These are phyloP conservation scores for Debaryomyces coudertii DNA, from an alignment of 1,139 yeast species.

Conservation along the genomic window DNA sequence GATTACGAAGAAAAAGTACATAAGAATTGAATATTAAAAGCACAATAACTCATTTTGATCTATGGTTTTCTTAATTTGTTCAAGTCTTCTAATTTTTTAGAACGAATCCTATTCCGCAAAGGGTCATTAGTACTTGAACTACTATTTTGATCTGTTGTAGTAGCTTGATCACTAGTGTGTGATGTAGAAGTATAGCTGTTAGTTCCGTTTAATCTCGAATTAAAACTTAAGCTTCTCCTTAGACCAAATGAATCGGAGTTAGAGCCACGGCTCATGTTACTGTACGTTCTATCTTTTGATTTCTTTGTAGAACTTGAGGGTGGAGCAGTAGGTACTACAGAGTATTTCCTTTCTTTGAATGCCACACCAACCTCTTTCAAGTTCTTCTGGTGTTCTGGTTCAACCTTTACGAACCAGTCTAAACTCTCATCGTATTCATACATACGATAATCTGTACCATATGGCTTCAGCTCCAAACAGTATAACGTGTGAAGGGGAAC, in stretches of 20 bases:
- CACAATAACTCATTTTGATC: background rate
- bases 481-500: constrained; percentile 91
- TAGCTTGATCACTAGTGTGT: background rate
- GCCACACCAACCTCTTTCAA: constrained; percentile 68
- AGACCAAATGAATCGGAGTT: constrained; percentile 18
- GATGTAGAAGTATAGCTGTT: background rate
- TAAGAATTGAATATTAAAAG: background rate
- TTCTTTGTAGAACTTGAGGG: constrained; percentile 32
- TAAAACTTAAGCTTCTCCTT: constrained; percentile 24
- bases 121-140: constrained; percentile 4
- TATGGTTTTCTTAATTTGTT: constrained; percentile 22
- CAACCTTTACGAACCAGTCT: constrained; percentile 79
- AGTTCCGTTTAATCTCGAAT: constrained; percentile 10
- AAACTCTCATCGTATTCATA: constrained; percentile 80
- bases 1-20: background rate
- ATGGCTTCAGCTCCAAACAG: constrained; percentile 88
- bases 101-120: constrained; percentile 13
- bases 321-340: constrained; percentile 76
- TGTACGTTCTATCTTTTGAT: constrained; percentile 9
- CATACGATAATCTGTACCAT: constrained; percentile 90
- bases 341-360: constrained; percentile 65
- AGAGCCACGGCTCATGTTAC: background rate
- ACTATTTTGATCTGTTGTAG: background rate
- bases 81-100: constrained; percentile 21
- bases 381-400: constrained; percentile 64